These are phyloP conservation scores for Exophiala phaeomuriformis DNA, from an alignment of 2,329 filamentous ascomycete genomes.

Conservation along the genomic window DNA sequence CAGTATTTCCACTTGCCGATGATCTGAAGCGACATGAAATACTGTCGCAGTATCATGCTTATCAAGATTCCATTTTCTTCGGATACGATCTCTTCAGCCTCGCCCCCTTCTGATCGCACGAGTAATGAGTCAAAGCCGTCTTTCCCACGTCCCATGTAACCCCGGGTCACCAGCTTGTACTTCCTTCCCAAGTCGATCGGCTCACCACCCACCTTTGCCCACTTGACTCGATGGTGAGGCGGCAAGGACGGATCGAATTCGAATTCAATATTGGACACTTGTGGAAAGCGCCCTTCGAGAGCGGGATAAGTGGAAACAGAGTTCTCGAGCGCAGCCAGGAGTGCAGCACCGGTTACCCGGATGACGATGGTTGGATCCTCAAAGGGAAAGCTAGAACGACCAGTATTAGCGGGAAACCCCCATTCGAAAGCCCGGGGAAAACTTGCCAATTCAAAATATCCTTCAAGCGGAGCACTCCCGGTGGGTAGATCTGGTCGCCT, in stretches of 20 bases:
- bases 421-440: not conserved
- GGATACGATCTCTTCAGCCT: constrained; percentile 68
- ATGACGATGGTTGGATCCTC: constrained; percentile 82
- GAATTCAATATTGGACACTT: constrained; percentile 77
- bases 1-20: constrained; percentile 72
- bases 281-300: constrained; percentile 74
- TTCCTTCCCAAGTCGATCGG: constrained; percentile 55
- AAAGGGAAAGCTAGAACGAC: constrained; percentile 61
- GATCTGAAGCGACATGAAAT: constrained; percentile 79
- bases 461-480: constrained; percentile 67
- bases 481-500: constrained; percentile 81
- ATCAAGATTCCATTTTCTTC: constrained; percentile 85
- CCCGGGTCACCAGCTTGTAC: constrained; percentile 71
- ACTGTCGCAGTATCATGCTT: constrained; percentile 78
- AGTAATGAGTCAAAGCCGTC: constrained; percentile 74
- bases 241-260: constrained; percentile 60
- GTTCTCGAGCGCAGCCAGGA: constrained; percentile 78
- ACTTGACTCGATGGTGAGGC: constrained; percentile 56
- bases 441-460: constrained; percentile 67
- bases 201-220: constrained; percentile 53
- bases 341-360: constrained; percentile 60
- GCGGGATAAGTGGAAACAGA: constrained; percentile 73
- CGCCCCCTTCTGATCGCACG: constrained; percentile 67
- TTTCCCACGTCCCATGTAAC: constrained; percentile 84
- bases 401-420: not conserved